These are phyloP conservation scores for Diaporthe sp. DNA, from an alignment of 2,329 filamentous ascomycete species.

Conservation along the genomic window DNA sequence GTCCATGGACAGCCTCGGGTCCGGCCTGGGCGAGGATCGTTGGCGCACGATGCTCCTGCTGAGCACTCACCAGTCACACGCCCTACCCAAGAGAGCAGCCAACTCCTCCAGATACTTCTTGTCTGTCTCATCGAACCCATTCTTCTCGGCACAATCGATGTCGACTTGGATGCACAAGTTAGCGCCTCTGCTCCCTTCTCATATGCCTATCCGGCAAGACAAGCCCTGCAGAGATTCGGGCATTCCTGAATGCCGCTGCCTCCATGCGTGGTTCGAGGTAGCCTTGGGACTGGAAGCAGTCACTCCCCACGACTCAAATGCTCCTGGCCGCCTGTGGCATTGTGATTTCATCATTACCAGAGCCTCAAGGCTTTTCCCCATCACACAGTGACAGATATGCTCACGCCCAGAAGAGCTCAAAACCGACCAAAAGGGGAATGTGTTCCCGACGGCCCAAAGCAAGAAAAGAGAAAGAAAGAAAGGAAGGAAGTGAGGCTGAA, in stretches of 20 bases:
- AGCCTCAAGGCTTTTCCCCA: neutral
- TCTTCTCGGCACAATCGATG: slow-evolving; percentile 77
- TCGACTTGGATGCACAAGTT: slow-evolving; percentile 63
- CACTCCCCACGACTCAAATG: too few relatives aligned
- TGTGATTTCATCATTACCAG: neutral
- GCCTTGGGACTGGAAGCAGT: too few relatives aligned
- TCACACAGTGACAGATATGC: neutral
- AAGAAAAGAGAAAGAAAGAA: neutral
- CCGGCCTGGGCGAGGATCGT: neutral
- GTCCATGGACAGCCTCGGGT: neutral
- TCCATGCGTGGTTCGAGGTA: neutral
- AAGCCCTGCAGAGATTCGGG: too few relatives aligned
- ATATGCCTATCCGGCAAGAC: neutral
- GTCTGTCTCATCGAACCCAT: slow-evolving; percentile 80
- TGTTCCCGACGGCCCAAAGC: neutral
- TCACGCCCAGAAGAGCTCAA: neutral
- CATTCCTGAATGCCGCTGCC: neutral
- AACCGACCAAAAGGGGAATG: slow-evolving; percentile 67
- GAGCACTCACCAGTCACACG: slow-evolving; percentile 74
- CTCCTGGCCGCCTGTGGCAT: neutral
- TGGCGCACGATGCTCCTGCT: neutral
- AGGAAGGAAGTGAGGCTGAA: neutral
- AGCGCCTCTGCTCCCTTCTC: neutral
- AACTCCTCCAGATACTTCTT: slow-evolving; percentile 75
- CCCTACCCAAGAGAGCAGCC: slow-evolving; percentile 69